Percentiles rank a stretch among this genome's conserved stretches.
Evolutionary conservation across 805 yeast species (phyloP).

Genomic region (Saccharomycopsis capsularis): DNA sequence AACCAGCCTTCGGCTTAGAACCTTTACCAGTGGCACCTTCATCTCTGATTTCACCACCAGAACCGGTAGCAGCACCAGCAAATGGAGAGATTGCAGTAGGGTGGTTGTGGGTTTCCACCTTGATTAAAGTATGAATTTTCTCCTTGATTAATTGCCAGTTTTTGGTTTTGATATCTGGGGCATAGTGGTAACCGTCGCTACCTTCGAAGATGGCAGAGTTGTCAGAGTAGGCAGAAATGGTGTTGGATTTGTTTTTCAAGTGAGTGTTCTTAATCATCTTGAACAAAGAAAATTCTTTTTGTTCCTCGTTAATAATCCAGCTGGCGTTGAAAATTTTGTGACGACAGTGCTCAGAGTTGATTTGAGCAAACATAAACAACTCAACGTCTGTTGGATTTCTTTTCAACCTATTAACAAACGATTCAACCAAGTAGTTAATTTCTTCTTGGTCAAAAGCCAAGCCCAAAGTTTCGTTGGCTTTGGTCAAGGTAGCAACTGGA

Average conservation of each 20-base stretch:
- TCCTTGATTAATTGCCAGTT: constrained; percentile 73
- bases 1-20: constrained; percentile 93
- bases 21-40: constrained; percentile 99
- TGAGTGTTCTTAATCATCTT: constrained; percentile 96
- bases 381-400: constrained; percentile 98
- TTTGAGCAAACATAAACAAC: constrained; percentile 98
- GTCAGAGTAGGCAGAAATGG: constrained; percentile 92
- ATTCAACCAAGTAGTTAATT: constrained; percentile 76
- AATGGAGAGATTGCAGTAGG: constrained; percentile 99
- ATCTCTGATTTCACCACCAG: constrained; percentile 99
- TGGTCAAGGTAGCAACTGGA: constrained; percentile 50
- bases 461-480: constrained; percentile 80
- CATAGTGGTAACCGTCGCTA: constrained; percentile 53
- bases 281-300: constrained; percentile 70
- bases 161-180: constrained; percentile 69
- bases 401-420: constrained; percentile 67
- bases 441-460: constrained; percentile 94
- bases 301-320: constrained; percentile 87
- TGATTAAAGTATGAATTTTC: constrained; percentile 79
- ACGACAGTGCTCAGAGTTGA: constrained; percentile 98
- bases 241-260: constrained; percentile 66
- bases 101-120: constrained; percentile 98
- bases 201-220: constrained; percentile 96
- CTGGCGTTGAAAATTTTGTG: constrained; percentile 98
- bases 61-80: constrained; percentile 99